Percentiles rank a stretch among this genome's conserved stretches.
phyloP scores from a whole-genome alignment of 345 rosid species.

The Aquilaria sinensis region DNA sequence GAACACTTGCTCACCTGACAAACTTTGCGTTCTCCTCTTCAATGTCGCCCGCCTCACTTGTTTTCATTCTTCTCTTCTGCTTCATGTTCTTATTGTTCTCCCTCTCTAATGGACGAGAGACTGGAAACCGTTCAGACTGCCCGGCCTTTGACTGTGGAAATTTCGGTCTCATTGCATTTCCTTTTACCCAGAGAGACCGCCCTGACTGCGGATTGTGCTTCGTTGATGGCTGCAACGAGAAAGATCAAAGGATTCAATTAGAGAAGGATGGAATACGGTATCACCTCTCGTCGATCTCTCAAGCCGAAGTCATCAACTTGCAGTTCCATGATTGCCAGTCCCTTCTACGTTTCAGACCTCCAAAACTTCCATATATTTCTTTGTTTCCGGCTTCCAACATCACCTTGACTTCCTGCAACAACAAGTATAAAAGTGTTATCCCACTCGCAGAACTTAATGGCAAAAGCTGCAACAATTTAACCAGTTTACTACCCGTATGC shows the following conservation, averaged over 20 bases:
- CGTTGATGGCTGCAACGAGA: slow-evolving; percentile 18
- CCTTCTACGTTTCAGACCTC: slow-evolving; percentile 24
- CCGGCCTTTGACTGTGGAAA: slow-evolving; percentile 17
- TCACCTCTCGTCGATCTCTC: slow-evolving; percentile 17
- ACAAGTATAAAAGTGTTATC: not conserved
- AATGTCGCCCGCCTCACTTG: not conserved
- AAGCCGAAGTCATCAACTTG: slow-evolving; percentile 20
- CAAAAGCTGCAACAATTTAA: slow-evolving; percentile 10
- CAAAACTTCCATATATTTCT: slow-evolving; percentile 21
- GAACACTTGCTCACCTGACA: no score
- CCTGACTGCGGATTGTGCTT: slow-evolving; percentile 24
- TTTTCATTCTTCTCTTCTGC: slow-evolving; percentile 4
- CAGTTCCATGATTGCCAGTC: slow-evolving; percentile 11
- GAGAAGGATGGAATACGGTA: slow-evolving; percentile 18
- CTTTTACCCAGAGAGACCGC: slow-evolving; percentile 6
- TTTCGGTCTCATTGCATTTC: slow-evolving; percentile 11
- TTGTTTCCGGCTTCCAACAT: not conserved
- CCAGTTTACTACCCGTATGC: no score
- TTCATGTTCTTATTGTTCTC: not conserved
- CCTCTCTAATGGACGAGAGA: not conserved
- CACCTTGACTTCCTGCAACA: slow-evolving; percentile 26
- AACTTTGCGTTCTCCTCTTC: not conserved
- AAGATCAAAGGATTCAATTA: slow-evolving; percentile 23
- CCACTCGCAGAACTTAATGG: not conserved
- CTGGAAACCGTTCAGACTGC: not conserved